These are phyloP conservation scores for Lachnellula arida DNA, from an alignment of 2,329 filamentous ascomycete genomes.

Conservation along the genomic window DNA sequence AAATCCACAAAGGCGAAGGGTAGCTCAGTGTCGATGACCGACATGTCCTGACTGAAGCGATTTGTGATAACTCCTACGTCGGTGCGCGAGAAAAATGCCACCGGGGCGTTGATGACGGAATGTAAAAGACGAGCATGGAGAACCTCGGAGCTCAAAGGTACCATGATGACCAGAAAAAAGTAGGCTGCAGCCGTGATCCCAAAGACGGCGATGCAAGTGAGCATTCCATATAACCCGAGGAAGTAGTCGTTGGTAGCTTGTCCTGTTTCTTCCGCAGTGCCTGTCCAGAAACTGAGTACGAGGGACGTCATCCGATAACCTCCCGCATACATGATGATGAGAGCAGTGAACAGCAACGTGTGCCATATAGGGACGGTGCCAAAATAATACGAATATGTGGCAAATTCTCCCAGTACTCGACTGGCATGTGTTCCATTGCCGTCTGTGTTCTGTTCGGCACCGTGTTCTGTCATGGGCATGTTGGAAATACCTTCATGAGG, in stretches of 20 bases:
- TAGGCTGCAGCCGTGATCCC: neutral
- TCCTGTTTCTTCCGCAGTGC: neutral
- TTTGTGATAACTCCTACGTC: conserved; percentile 33
- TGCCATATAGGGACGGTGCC: neutral
- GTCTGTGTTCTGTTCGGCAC: neutral
- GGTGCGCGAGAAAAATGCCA: neutral
- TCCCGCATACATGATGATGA: neutral
- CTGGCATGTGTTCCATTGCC: neutral
- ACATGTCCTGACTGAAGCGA: conserved; percentile 42
- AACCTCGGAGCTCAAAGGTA: neutral
- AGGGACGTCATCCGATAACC: neutral
- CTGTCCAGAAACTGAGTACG: neutral
- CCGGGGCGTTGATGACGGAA: neutral
- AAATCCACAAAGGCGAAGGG: conserved; percentile 28
- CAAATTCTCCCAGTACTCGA: neutral
- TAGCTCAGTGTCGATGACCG: conserved; percentile 27
- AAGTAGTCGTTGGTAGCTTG: neutral
- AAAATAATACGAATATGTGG: neutral
- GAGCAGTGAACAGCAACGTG: neutral
- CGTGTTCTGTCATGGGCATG: neutral
- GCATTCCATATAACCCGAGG: neutral
- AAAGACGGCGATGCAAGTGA: neutral
- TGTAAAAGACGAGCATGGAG: neutral
- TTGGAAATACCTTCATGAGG: neutral
- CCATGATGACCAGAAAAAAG: neutral